phyloP scores from a whole-genome alignment of 106 monocot species.

The Apostasia shenzhenica region DNA sequence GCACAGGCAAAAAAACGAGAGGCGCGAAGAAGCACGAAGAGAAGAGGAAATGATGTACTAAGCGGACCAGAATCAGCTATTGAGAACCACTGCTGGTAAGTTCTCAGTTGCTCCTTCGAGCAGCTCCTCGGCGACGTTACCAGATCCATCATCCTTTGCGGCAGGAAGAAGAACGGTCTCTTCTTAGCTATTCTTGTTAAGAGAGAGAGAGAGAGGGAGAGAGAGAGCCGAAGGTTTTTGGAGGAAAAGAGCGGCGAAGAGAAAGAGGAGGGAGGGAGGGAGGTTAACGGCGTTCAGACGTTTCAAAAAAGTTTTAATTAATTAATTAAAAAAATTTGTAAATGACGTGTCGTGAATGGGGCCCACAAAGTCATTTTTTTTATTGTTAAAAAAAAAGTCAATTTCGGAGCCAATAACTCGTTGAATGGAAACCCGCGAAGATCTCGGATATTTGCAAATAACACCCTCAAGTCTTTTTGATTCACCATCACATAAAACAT shows the following conservation, averaged over 20 bases:
- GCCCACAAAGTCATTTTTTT: no score
- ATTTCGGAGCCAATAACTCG: no score
- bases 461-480: no score
- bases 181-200: not conserved
- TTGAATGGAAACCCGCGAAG: no score
- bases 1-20: not conserved
- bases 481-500: no score
- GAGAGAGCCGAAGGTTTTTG: not conserved
- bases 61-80: constrained; percentile 62
- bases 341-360: no score
- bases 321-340: no score
- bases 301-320: no score
- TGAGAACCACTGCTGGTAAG: constrained; percentile 68
- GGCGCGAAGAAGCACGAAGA: not conserved
- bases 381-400: no score
- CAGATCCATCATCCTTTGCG: constrained; percentile 22
- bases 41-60: not conserved
- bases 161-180: not conserved
- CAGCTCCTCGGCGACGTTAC: constrained; percentile 27
- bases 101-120: constrained; percentile 50
- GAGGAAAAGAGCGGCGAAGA: not conserved
- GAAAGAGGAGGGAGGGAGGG: not conserved
- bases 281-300: not conserved
- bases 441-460: no score
- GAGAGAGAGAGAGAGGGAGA: constrained; percentile 1